Evolutionary conservation across 768 basidiomycete genomes (phyloP).

Genomic region (Pisolithus albus): DNA sequence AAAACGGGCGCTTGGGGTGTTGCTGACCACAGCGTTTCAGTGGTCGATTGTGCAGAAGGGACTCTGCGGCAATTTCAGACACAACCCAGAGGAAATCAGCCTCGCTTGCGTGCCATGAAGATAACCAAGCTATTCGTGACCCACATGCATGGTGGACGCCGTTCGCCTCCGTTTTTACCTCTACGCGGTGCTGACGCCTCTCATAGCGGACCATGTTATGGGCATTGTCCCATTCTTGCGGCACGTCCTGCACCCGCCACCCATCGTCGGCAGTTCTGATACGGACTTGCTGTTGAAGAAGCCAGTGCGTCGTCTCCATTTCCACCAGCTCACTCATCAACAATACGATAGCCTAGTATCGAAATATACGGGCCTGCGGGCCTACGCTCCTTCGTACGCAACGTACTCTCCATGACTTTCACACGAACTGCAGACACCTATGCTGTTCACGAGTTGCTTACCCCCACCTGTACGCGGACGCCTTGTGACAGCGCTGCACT

Average conservation of each 20-base stretch:
- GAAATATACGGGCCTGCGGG: constrained; percentile 80
- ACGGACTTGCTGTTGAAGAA: constrained; percentile 6
- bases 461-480: constrained; percentile 44
- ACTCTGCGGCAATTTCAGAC: constrained; percentile 61
- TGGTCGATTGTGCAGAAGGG: constrained; percentile 83
- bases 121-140: constrained; percentile 74
- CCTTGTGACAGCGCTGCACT: constrained; percentile 42
- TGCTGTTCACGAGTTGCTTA: constrained; percentile 73
- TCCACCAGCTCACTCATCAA: not conserved
- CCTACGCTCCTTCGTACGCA: constrained; percentile 66
- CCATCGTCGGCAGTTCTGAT: constrained; percentile 10
- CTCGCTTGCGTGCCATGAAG: constrained; percentile 35
- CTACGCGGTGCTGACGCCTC: not conserved
- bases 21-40: constrained; percentile 28
- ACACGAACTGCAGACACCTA: constrained; percentile 56
- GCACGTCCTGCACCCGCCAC: constrained; percentile 46
- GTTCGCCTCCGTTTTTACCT: not conserved
- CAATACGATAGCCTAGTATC: constrained; percentile 25
- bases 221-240: constrained; percentile 65
- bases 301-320: constrained; percentile 4
- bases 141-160: constrained; percentile 67
- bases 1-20: not conserved
- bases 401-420: constrained; percentile 60
- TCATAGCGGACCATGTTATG: constrained; percentile 66
- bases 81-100: constrained; percentile 37